These are phyloP conservation scores for Thyridium curvatum DNA, from an alignment of 2,329 filamentous ascomycete genomes.

Conservation along the genomic window DNA sequence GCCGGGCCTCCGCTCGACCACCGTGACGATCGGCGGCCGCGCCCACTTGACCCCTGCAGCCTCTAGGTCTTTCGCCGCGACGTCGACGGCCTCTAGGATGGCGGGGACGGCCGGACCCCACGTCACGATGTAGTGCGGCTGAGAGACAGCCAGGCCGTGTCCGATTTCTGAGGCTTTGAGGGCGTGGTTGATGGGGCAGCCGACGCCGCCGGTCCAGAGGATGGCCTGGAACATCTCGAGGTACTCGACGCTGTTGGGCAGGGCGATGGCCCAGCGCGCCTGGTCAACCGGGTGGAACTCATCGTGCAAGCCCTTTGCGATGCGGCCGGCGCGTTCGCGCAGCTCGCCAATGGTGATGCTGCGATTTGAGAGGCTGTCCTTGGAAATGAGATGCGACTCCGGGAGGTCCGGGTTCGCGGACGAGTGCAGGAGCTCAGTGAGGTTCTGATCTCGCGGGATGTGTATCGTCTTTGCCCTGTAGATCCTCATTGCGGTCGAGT, in stretches of 20 bases:
- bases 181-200: conserved; percentile 32
- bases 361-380: conserved; percentile 36
- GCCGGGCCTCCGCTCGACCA: conserved; percentile 17
- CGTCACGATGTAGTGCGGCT: conserved; percentile 31
- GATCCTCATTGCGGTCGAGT: conserved; percentile 18
- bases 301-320: conserved; percentile 29
- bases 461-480: conserved; percentile 22
- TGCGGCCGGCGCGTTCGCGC: conserved; percentile 29
- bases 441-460: conserved; percentile 31
- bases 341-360: conserved; percentile 36
- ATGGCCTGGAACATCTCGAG: conserved; percentile 34
- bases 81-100: conserved; percentile 23
- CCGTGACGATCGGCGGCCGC: conserved; percentile 25
- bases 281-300: conserved; percentile 24
- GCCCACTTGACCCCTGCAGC: conserved; percentile 22
- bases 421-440: conserved; percentile 35
- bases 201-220: conserved; percentile 30
- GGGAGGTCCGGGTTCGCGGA: conserved; percentile 23
- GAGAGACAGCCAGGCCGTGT: conserved; percentile 32
- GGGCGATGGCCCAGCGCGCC: conserved; percentile 32
- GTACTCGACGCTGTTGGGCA: conserved; percentile 38
- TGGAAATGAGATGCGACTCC: conserved; percentile 33
- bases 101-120: conserved; percentile 24
- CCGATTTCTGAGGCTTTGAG: conserved; percentile 30
- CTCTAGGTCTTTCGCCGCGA: conserved; percentile 19